Evolutionary conservation across 2,329 filamentous ascomycete species (phyloP).

Genomic region (Aciculosporium take): DNA sequence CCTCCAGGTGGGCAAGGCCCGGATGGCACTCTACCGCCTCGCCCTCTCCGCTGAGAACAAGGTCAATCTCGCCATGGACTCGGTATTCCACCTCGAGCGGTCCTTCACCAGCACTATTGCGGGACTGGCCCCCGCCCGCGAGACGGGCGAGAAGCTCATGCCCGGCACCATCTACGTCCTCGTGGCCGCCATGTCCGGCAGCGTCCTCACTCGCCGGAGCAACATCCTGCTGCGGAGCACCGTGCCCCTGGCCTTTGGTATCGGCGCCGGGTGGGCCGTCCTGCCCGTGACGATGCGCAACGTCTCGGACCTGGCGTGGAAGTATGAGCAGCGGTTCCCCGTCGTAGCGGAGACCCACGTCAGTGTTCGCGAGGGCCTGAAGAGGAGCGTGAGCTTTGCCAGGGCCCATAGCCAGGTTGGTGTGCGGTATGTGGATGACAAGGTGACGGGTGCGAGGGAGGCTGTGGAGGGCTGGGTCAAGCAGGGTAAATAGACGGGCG

Average conservation of each 20-base stretch:
- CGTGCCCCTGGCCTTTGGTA: constrained; percentile 64
- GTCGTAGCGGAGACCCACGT: constrained; percentile 71
- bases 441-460: constrained; percentile 62
- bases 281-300: constrained; percentile 85
- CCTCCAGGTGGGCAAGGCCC: constrained; percentile 62
- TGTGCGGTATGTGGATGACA: constrained; percentile 62
- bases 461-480: constrained; percentile 78
- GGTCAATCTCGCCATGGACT: constrained; percentile 70
- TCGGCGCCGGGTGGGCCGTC: constrained; percentile 71
- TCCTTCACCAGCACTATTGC: constrained; percentile 82
- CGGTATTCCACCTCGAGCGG: constrained; percentile 71
- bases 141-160: constrained; percentile 77
- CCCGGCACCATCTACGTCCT: constrained; percentile 86
- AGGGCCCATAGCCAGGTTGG: constrained; percentile 60
- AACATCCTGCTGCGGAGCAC: constrained; percentile 67
- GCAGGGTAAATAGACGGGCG: constrained; percentile 56
- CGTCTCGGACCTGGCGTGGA: constrained; percentile 73
- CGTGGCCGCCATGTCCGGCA: constrained; percentile 87
- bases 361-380: constrained; percentile 51
- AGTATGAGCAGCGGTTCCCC: constrained; percentile 82
- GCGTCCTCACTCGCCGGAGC: constrained; percentile 78
- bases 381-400: constrained; percentile 57
- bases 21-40: constrained; percentile 66
- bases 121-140: constrained; percentile 70
- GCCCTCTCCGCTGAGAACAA: constrained; percentile 63